These are phyloP conservation scores for Agrocybe praecox DNA, from an alignment of 768 basidiomycete genomes.

Conservation along the genomic window DNA sequence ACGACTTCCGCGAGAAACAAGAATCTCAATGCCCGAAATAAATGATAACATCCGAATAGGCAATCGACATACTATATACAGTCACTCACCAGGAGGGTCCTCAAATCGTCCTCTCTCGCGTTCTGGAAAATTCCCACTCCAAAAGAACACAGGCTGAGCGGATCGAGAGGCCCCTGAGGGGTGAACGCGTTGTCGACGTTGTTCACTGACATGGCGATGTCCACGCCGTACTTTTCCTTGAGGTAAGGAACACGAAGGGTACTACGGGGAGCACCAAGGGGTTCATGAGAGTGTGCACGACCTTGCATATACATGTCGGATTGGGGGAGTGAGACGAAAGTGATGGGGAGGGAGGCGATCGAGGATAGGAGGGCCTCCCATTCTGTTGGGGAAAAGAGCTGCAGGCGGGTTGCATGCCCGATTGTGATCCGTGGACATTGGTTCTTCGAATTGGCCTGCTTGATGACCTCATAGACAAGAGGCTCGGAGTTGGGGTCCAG, in stretches of 20 bases:
- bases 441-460: slow-evolving; percentile 30
- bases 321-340: too few species aligned
- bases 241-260: slow-evolving; percentile 61
- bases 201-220: too few species aligned
- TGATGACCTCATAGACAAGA: slow-evolving; percentile 54
- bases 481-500: too few species aligned
- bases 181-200: too few species aligned
- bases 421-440: slow-evolving; percentile 47
- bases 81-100: too few species aligned
- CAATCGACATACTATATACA: slow-evolving; percentile 1
- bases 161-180: too few species aligned
- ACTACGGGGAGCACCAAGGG: slow-evolving; percentile 49
- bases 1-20: background rate
- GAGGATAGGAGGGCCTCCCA: slow-evolving; percentile 45
- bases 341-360: slow-evolving; percentile 46
- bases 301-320: slow-evolving; percentile 80
- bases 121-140: too few species aligned
- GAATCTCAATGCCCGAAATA: background rate
- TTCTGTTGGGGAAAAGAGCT: slow-evolving; percentile 44
- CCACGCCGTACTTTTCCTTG: too few species aligned
- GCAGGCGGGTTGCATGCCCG: slow-evolving; percentile 63
- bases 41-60: background rate
- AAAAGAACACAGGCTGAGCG: too few species aligned
- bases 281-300: slow-evolving; percentile 32
- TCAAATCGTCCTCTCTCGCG: too few species aligned